These are phyloP conservation scores for Meripilus lineatus DNA, from an alignment of 1,284 basidiomycete genomes.

Conservation along the genomic window DNA sequence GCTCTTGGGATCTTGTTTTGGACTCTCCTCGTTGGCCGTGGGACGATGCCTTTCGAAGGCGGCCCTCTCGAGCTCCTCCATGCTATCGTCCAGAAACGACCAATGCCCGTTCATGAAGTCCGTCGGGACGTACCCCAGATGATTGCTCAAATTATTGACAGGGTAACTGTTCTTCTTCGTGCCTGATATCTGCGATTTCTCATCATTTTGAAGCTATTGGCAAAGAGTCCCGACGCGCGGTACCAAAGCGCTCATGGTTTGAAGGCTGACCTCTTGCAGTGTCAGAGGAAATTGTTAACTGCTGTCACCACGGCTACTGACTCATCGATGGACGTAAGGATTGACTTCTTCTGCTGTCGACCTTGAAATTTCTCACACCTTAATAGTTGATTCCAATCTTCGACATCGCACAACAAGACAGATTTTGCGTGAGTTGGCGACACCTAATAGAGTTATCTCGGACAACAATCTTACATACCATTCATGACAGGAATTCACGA, in stretches of 20 bases:
- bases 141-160: slow-evolving; percentile 64
- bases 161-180: slow-evolving; percentile 30
- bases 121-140: slow-evolving; percentile 66
- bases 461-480: slow-evolving; percentile 1
- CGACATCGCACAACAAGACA: slow-evolving; percentile 57
- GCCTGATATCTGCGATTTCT: background rate
- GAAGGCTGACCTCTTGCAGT: slow-evolving; percentile 59
- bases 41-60: slow-evolving; percentile 69
- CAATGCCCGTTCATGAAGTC: slow-evolving; percentile 72
- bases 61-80: slow-evolving; percentile 61
- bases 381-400: slow-evolving; percentile 59
- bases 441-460: background rate
- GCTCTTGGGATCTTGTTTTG: slow-evolving; percentile 67
- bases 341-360: background rate
- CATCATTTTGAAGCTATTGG: slow-evolving; percentile 40
- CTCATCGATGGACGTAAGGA: slow-evolving; percentile 48
- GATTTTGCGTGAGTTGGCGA: slow-evolving; percentile 44
- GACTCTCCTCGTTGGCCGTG: slow-evolving; percentile 63
- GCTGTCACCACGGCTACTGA: slow-evolving; percentile 53
- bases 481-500: slow-evolving; percentile 51
- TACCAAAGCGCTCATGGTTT: slow-evolving; percentile 69
- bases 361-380: background rate
- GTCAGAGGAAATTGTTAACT: slow-evolving; percentile 54
- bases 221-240: slow-evolving; percentile 58
- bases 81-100: slow-evolving; percentile 62